phyloP scores from a whole-genome alignment of 805 yeast species.

The Ogataea ganodermae region DNA sequence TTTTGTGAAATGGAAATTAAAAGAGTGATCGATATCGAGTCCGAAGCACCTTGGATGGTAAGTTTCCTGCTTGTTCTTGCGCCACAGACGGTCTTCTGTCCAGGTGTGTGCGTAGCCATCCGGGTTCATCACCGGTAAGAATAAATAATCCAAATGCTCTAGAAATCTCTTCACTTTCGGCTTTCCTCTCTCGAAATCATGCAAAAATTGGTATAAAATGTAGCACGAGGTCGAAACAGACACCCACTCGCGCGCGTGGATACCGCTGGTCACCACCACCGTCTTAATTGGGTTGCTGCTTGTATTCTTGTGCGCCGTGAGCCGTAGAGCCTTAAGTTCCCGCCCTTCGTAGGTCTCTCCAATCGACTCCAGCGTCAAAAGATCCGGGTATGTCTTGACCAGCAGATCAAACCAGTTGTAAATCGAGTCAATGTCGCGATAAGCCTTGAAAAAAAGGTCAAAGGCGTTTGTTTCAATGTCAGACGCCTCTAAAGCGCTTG shows the following conservation, averaged over 20 bases:
- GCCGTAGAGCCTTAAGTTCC: conserved; percentile 64
- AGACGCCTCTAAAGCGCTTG: conserved; percentile 25
- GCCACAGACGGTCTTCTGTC: conserved; percentile 80
- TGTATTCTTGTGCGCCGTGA: conserved; percentile 49
- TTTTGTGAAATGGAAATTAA: conserved; percentile 69
- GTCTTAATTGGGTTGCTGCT: conserved; percentile 47
- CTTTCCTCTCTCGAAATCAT: conserved; percentile 44
- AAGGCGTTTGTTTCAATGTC: conserved; percentile 20
- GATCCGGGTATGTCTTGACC: conserved; percentile 60
- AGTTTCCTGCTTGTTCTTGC: conserved; percentile 83
- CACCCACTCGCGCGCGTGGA: conserved; percentile 92
- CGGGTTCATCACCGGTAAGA: conserved; percentile 85
- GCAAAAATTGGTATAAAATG: conserved; percentile 48
- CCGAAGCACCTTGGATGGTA: conserved; percentile 70
- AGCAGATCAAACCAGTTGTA: conserved; percentile 71
- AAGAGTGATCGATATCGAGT: conserved; percentile 84
- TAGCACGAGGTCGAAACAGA: conserved; percentile 70
- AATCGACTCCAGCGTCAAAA: conserved; percentile 62
- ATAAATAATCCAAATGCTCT: conserved; percentile 64
- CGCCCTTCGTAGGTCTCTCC: conserved; percentile 81
- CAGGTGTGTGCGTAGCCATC: conserved; percentile 89
- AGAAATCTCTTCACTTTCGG: conserved; percentile 48
- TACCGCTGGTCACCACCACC: conserved; percentile 77
- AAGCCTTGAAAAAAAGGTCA: conserved; percentile 69
- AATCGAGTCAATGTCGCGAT: conserved; percentile 66